phyloP scores from a whole-genome alignment of 192 early-diverging fungal genomes.

The Coemansia sp. region DNA sequence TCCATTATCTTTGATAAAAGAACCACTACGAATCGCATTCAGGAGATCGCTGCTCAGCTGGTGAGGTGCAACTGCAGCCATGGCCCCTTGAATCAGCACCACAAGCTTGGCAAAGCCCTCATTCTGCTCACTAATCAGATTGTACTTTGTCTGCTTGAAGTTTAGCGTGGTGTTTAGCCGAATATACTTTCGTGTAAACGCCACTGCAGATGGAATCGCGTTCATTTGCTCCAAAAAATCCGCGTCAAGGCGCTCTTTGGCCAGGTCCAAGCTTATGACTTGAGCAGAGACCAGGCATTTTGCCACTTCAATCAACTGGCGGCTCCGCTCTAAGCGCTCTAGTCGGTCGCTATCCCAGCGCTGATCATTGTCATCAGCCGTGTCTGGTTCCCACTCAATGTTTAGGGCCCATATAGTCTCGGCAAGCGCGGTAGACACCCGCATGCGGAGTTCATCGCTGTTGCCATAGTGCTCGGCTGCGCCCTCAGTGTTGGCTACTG shows the following conservation, averaged over 20 bases:
- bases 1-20: not conserved
- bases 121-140: constrained; percentile 45
- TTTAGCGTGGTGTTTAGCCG: constrained; percentile 46
- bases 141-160: constrained; percentile 54
- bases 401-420: constrained; percentile 42
- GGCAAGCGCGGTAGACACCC: constrained; percentile 24
- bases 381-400: constrained; percentile 46
- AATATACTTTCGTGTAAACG: constrained; percentile 35
- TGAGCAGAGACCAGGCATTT: constrained; percentile 17
- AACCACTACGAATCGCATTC: not conserved
- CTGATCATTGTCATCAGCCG: constrained; percentile 8
- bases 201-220: constrained; percentile 22
- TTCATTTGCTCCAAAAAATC: constrained; percentile 38
- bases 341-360: constrained; percentile 25
- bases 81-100: constrained; percentile 36
- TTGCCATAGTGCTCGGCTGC: not conserved
- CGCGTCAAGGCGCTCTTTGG: constrained; percentile 41
- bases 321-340: constrained; percentile 22
- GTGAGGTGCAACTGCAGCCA: constrained; percentile 23
- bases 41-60: constrained; percentile 23
- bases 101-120: constrained; percentile 51
- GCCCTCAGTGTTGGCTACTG: constrained; percentile 22
- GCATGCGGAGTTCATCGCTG: constrained; percentile 15
- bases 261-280: constrained; percentile 27
- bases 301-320: constrained; percentile 16